Conservation (phyloP, 148 eudicot genomes). For the Fagopyrum tataricum region DNA sequence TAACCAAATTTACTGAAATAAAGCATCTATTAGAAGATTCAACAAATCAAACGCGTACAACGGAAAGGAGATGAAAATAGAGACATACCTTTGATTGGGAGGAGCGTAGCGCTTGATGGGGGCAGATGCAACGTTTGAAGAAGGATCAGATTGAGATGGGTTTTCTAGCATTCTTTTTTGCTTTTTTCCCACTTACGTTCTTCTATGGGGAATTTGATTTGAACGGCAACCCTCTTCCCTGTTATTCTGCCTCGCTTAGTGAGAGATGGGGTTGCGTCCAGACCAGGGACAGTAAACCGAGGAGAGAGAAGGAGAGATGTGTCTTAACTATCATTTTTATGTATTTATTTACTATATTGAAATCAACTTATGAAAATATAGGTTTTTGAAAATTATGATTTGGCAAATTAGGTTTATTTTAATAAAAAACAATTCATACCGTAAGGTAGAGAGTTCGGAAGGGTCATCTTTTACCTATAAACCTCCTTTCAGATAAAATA, state of each 20-base stretch:
- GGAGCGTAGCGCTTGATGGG: conserved; percentile 15
- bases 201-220: background rate
- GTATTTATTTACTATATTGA: too few species aligned
- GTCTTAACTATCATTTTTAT: too few species aligned
- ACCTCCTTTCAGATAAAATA: too few species aligned
- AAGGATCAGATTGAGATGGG: conserved; percentile 11
- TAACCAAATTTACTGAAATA: too few species aligned
- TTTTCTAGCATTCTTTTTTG: conserved; percentile 4
- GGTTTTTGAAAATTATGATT: too few species aligned
- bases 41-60: background rate
- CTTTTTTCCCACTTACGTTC: background rate
- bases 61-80: background rate
- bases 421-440: too few species aligned
- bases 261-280: background rate
- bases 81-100: conserved; percentile 12
- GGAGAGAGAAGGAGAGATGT: too few species aligned
- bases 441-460: too few species aligned
- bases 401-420: too few species aligned
- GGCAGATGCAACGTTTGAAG: conserved; percentile 1
- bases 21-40: background rate
- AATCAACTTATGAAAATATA: too few species aligned
- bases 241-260: background rate
- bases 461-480: too few species aligned
- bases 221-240: background rate
- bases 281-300: background rate